Evolutionary conservation across 345 rosid genomes (phyloP).

Genomic region (Sisymbrium irio): DNA sequence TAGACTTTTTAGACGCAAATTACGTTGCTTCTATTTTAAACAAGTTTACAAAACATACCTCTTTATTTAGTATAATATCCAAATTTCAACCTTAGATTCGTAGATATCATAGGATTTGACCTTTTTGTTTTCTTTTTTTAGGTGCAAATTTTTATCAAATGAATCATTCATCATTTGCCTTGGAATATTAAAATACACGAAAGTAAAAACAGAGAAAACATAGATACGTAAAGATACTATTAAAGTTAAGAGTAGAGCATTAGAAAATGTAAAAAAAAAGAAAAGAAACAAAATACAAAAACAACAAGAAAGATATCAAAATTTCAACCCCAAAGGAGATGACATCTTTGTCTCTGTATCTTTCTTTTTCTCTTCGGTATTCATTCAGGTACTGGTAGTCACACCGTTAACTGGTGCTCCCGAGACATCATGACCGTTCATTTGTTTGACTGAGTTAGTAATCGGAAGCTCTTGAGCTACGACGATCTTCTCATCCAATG

Average conservation of each 20-base stretch:
- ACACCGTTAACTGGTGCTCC: conserved; percentile 20
- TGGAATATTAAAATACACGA: neutral
- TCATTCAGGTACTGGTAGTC: conserved; percentile 1
- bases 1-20: neutral
- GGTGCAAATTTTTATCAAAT: neutral
- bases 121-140: neutral
- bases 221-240: conserved; percentile 8
- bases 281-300: neutral
- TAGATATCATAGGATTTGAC: neutral
- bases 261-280: neutral
- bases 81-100: neutral
- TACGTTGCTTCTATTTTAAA: neutral
- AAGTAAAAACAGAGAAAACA: conserved; percentile 11
- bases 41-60: neutral
- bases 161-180: neutral
- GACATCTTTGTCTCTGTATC: conserved; percentile 1
- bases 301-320: conserved; percentile 27
- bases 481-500: conserved; percentile 34
- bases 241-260: conserved; percentile 5
- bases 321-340: conserved; percentile 17
- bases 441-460: conserved; percentile 31
- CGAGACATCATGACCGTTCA: conserved; percentile 19
- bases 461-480: conserved; percentile 50
- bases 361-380: neutral
- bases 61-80: neutral